Percentiles rank a stretch among this genome's conserved stretches.
phyloP scores from a whole-genome alignment of 1,284 basidiomycete species.

The Ganoderma lucidum region DNA sequence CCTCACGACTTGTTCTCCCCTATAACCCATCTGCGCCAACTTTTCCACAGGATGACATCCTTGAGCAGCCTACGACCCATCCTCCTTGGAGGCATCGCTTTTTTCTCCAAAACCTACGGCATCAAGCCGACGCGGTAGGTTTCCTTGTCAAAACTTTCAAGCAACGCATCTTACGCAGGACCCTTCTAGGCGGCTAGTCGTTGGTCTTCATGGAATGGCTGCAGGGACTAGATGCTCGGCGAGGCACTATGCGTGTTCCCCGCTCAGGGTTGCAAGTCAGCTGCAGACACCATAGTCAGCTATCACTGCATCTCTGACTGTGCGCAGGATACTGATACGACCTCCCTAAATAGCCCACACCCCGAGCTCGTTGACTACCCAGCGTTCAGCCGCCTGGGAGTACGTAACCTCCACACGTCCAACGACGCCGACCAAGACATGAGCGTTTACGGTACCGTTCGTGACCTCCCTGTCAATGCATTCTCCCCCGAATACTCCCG shows the following conservation, averaged over 20 bases:
- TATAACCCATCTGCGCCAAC: not conserved
- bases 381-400: not conserved
- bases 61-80: not conserved
- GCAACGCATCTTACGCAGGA: not conserved
- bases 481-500: conserved; percentile 16
- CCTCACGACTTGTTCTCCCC: no score
- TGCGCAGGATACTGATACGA: not conserved
- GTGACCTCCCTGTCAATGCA: conserved; percentile 10
- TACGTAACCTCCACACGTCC: not conserved
- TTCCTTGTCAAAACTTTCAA: not conserved
- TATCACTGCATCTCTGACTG: not conserved
- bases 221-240: not conserved
- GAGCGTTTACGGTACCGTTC: not conserved
- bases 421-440: not conserved
- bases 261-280: no score
- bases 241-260: not conserved
- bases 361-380: not conserved
- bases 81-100: not conserved
- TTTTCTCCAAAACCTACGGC: not conserved
- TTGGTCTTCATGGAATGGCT: not conserved
- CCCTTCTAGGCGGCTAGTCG: not conserved
- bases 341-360: not conserved
- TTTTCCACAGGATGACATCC: not conserved
- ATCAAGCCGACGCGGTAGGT: not conserved
- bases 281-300: not conserved